Base-by-base conservation (phyloP, 73 alveolate species). In the Tetrahymena elliotti region DNA sequence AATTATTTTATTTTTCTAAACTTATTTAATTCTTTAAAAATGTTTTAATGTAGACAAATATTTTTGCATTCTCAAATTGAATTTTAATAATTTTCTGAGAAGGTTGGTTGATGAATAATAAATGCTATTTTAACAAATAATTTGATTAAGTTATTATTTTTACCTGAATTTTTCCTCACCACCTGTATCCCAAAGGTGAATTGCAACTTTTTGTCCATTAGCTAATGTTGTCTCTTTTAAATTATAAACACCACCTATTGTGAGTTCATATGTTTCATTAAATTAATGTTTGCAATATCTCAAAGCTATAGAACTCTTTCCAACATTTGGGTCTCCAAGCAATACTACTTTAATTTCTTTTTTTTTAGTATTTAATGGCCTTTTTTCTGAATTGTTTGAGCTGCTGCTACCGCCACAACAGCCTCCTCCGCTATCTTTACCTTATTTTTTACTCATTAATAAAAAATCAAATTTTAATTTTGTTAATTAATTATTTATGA, bases 171-270 rank as follows among this genome's bases (percentile, higher is more conserved):
- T 96, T 88, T 96, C 97, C 41, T 96, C 82, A 18, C 97, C 97
- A 36, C 97, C 97, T 47, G 97, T 96, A 33, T 96, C 97, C 97
- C 97, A 96, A 35, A 96, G 53, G 31, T 96, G 97, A 92, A 96
- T 40, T 40, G 95, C 93, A 52, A 96, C 94, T 39, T 92, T 94
- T 37, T 68, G 37, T 84, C 97, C 97, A 34, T 38, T 40, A 11
- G 68, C 24, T 37, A 94, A 52, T 31, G 93, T 93, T 6, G 88
- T 68, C 11, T 96, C 97, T 33, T 94, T 93, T 52, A 94, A 83
- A 84, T 68, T 94, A 8, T 68, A 94, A 24, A 92, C 96, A 34
- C 94, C 96, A 9, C 96, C 96, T 35, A 94, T 68, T 33, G 96
- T 94, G 31, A 92, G 52, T 35, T 94, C 96, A 92, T 94, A 93